Base-by-base conservation (phyloP, 768 basidiomycete species). In the Kwoniella dendrophila region DNA sequence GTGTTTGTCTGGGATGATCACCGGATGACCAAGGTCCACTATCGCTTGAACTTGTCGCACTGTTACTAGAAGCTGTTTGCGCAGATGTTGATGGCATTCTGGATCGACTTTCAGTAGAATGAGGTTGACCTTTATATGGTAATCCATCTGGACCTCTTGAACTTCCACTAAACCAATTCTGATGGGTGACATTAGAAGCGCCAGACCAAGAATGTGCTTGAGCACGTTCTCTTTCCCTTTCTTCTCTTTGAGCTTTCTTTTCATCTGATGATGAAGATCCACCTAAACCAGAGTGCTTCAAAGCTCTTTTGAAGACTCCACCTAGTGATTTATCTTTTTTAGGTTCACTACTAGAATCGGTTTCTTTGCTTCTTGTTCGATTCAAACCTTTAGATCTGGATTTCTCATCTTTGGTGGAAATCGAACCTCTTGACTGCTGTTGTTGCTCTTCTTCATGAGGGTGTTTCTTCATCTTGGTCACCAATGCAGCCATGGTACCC, bases 201-300 rank as follows among this genome's bases (percentile, higher is more conserved):
- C 72, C 76, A 44, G 67, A 67, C 76, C 76, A 78, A 1, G 72
- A 71, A 36, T 72, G 69, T 45, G 67, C 63, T 48, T 78, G 76
- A n/a, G 53, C 56, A 36, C 66, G 56, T 56, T 78, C 76, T 16
- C 73, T 55, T 41, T 71, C 70, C 48, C 63, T 67, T 47, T 76
- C 72, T 55, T 75, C 69, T 30, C 64, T 60, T 45, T 61, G 62
- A 30, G 53, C 61, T 40, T 66, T 67, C 41, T 67, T 66, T 56
- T 75, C 74, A 26, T 74, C 73, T 27, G 26, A 43, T 2, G 49
- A 33, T 4, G 59, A 44, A 3, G 44, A 47, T 36, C 43, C 36
- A 29, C 56, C 56, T 1, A 66, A 40, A 18, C 44, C 52, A 5
- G 52, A 50, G 26, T 38, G 36, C 33, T 70, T 74, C 44, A 76